These are phyloP conservation scores for Sphagnum contortum DNA, from an alignment of 225 moss, liverwort and hornwort species.

Conservation along the genomic window DNA sequence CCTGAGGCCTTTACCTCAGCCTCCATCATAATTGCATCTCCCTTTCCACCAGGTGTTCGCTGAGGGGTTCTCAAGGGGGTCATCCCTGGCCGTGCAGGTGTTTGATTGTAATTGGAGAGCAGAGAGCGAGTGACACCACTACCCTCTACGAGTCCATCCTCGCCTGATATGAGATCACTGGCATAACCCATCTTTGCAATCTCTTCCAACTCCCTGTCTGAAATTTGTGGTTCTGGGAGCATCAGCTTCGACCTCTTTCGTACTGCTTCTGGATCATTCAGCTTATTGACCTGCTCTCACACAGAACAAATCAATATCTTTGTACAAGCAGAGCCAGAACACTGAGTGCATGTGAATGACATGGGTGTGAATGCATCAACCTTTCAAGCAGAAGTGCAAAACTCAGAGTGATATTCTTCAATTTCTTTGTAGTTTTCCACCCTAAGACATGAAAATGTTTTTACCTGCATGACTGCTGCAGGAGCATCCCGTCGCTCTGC, in stretches of 20 bases:
- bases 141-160: constrained; percentile 68
- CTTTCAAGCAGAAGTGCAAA: too few relatives aligned
- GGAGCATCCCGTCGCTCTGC: constrained; percentile 73
- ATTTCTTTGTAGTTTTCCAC: too few relatives aligned
- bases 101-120: constrained; percentile 69
- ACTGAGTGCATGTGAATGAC: background rate
- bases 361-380: background rate
- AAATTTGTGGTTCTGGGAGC: constrained; percentile 85
- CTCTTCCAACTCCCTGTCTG: constrained; percentile 82
- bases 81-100: constrained; percentile 58
- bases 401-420: too few relatives aligned
- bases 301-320: too few relatives aligned
- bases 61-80: constrained; percentile 72
- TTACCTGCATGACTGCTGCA: constrained; percentile 72
- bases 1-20: constrained; percentile 42
- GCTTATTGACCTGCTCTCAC: constrained; percentile 51
- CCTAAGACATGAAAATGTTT: too few relatives aligned
- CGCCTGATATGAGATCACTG: constrained; percentile 55
- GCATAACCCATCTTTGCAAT: constrained; percentile 91
- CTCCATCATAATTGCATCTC: constrained; percentile 98
- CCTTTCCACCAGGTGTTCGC: constrained; percentile 92
- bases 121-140: constrained; percentile 74
- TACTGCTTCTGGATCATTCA: constrained; percentile 92
- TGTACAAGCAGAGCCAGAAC: background rate
- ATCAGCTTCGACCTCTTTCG: constrained; percentile 78